Conservation (phyloP, 2,329 filamentous ascomycete genomes). For the Trichoderma sp. region DNA sequence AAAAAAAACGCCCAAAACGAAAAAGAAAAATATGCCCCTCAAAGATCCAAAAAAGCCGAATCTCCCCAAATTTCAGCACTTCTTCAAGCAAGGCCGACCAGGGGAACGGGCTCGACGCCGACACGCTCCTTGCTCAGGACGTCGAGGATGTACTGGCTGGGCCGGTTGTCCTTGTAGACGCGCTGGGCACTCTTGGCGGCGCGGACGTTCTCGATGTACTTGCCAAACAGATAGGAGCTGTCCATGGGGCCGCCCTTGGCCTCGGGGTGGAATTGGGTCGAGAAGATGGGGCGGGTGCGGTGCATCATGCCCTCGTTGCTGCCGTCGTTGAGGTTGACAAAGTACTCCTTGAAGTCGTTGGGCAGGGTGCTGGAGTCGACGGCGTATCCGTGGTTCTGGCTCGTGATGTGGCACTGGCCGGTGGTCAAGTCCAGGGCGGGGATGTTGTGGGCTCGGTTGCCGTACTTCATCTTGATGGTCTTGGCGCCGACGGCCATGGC, state of each 20-base stretch:
- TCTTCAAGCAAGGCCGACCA: conserved; percentile 49
- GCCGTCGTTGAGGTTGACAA: conserved; percentile 95
- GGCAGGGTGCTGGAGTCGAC: conserved; percentile 82
- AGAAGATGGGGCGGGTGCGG: conserved; percentile 94
- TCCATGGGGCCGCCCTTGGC: conserved; percentile 96
- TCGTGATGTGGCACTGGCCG: conserved; percentile 96
- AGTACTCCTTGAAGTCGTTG: conserved; percentile 93
- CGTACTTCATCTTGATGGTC: conserved; percentile 98
- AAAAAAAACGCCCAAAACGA: not conserved
- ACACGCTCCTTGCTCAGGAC: conserved; percentile 92
- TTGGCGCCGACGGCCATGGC: conserved; percentile 83
- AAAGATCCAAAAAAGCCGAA: too few species aligned
- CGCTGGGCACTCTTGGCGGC: conserved; percentile 83
- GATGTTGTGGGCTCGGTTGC: conserved; percentile 98
- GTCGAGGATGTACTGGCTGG: conserved; percentile 83
- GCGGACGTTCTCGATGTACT: conserved; percentile 85
- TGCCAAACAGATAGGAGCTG: conserved; percentile 93
- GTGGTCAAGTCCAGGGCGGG: conserved; percentile 91
- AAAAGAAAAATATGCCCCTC: too few species aligned
- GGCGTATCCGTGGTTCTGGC: conserved; percentile 97
- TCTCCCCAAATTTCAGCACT: not conserved
- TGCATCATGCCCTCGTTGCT: conserved; percentile 98
- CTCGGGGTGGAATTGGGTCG: conserved; percentile 97
- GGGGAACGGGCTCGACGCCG: conserved; percentile 67
- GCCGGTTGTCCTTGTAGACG: conserved; percentile 80